Evolutionary conservation across 768 basidiomycete species (phyloP).

Genomic region (Boletellus ananas): DNA sequence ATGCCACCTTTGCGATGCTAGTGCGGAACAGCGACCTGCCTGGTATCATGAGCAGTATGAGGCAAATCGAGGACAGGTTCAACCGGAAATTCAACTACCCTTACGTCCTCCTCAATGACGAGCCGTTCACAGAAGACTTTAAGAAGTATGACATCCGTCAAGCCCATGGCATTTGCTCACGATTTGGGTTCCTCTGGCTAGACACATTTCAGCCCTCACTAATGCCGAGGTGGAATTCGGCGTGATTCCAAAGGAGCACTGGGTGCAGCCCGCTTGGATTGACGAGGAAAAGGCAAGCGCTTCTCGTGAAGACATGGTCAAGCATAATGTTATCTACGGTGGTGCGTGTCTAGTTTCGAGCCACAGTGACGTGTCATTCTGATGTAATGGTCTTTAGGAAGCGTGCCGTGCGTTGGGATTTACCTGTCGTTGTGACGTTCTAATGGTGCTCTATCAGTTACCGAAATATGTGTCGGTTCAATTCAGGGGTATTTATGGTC

Average conservation of each 20-base stretch:
- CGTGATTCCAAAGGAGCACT: conserved; percentile 62
- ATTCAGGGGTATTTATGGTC: conserved; percentile 62
- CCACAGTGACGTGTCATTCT: conserved; percentile 4
- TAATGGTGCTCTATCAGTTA: conserved; percentile 45
- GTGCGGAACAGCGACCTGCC: conserved; percentile 62
- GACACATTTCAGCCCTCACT: conserved; percentile 32
- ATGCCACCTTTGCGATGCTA: conserved; percentile 81
- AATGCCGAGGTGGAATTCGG: conserved; percentile 48
- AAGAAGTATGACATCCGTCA: conserved; percentile 43
- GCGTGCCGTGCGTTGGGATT: conserved; percentile 56
- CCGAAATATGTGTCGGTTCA: conserved; percentile 95
- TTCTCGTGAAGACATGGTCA: conserved; percentile 58
- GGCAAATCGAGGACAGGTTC: conserved; percentile 82
- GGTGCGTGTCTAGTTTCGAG: conserved; percentile 33
- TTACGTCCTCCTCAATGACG: conserved; percentile 88
- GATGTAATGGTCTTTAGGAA: conserved; percentile 41
- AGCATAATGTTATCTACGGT: conserved; percentile 62
- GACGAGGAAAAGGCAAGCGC: conserved; percentile 63
- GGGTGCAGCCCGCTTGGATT: conserved; percentile 76
- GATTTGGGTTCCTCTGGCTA: conserved; percentile 3
- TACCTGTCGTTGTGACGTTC: background rate
- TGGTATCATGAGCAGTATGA: conserved; percentile 61
- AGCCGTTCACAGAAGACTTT: conserved; percentile 72
- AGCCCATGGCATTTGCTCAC: conserved; percentile 3
- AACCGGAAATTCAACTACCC: conserved; percentile 78